phyloP scores from a whole-genome alignment of 108 stramenopile species.

The Discostella stelligeroides region DNA sequence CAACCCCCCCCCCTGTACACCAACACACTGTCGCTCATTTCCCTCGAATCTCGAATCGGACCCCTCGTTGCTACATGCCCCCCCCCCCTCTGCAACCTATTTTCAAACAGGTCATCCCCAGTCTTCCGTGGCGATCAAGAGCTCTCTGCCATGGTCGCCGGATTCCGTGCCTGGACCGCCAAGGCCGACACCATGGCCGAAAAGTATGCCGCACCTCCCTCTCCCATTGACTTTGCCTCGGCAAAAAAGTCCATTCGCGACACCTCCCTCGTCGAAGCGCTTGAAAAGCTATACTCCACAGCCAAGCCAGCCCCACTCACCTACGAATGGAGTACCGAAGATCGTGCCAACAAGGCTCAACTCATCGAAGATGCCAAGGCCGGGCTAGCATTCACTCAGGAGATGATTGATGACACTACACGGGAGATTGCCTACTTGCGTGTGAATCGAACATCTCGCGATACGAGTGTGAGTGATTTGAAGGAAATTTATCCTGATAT shows the following conservation, averaged over 20 bases:
- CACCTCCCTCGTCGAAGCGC: slow-evolving; percentile 68
- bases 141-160: slow-evolving; percentile 69
- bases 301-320: slow-evolving; percentile 64
- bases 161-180: slow-evolving; percentile 83
- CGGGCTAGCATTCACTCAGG: slow-evolving; percentile 54
- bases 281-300: slow-evolving; percentile 74
- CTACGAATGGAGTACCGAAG: slow-evolving; percentile 72
- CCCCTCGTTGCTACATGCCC: no score
- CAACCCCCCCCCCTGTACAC: neutral
- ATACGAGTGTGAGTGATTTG: slow-evolving; percentile 71
- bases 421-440: slow-evolving; percentile 70
- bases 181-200: slow-evolving; percentile 80
- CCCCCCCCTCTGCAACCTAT: no score
- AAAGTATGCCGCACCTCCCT: slow-evolving; percentile 80
- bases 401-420: slow-evolving; percentile 64
- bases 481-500: slow-evolving; percentile 88
- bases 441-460: slow-evolving; percentile 71
- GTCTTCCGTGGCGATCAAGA: slow-evolving; percentile 81
- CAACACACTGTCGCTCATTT: neutral
- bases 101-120: slow-evolving; percentile 79
- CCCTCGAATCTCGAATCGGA: no score
- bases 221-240: slow-evolving; percentile 76
- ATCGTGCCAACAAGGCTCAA: slow-evolving; percentile 66
- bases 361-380: slow-evolving; percentile 82
- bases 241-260: slow-evolving; percentile 78